These are phyloP conservation scores for Populus hybrid DNA, from an alignment of 441 rosid genomes.

Conservation along the genomic window DNA sequence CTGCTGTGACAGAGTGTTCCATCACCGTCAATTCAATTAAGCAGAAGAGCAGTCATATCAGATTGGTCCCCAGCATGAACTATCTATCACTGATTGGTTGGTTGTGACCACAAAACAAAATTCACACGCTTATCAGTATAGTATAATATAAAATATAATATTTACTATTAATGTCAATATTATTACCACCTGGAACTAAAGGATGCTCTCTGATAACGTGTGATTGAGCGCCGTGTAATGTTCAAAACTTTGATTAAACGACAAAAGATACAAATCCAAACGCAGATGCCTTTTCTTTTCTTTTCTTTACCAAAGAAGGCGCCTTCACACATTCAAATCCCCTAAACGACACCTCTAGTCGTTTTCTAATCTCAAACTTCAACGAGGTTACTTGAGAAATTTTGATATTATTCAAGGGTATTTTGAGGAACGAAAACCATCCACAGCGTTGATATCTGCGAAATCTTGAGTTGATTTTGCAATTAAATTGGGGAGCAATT, in stretches of 20 bases:
- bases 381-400: not conserved
- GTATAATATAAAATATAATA: too few species aligned
- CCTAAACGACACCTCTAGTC: not conserved
- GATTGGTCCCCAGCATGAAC: not conserved
- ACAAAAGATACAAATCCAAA: not conserved
- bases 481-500: too few species aligned
- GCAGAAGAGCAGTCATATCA: not conserved
- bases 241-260: not conserved
- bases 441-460: too few species aligned
- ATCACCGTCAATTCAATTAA: not conserved
- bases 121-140: not conserved
- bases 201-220: not conserved
- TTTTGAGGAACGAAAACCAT: too few species aligned
- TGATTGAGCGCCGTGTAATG: constrained; percentile 6
- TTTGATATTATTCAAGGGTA: too few species aligned
- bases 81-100: not conserved
- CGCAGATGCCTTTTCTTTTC: not conserved
- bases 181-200: not conserved
- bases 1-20: not conserved
- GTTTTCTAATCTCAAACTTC: not conserved
- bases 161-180: too few species aligned
- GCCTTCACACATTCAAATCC: not conserved
- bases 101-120: not conserved
- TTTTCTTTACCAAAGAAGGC: not conserved
- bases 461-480: too few species aligned